Evolutionary conservation across 768 basidiomycete genomes (phyloP), one percentile per base, ranked within the genome.

Genomic region (Coprinopsis marcescibilis): DNA sequence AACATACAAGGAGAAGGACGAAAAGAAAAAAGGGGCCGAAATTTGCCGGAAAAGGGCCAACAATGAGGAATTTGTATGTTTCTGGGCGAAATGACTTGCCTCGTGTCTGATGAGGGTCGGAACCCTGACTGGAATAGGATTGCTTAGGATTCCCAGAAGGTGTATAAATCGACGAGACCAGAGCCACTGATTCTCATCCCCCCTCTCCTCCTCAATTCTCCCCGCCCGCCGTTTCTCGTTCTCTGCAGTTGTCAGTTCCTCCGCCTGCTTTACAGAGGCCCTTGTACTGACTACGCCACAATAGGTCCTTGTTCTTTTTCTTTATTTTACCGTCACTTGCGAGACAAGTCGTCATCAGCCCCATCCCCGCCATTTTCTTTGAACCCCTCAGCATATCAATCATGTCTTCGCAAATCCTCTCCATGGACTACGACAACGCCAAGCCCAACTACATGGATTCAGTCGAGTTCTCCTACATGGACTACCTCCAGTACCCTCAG

Each of bases 401-500:
- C 46, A 57, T 63, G 56, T 64, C 63, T 57, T 62, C 63, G 27
- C 62, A 60, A 45, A 54, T 65, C 50, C 60, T 60, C 52, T 64
- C 60, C 52, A 72, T 76, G 67, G 75, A 76, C 59, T 76, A 75
- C 55, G 75, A 77, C 57, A 60, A 66, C 63, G 58, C 66, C 60
- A 71, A 72, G 65, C 58, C 72, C 56, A 64, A 67, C 55, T 80
- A 71, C 68, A 70, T 72, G 62, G 70, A 71, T 51, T 53, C 66
- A 52, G 61, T 70, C 56, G 75, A 77, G 53, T 73, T 71, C 55
- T 62, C 66, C 51, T 76, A 77, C 64, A 68, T 76, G 65, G 75
- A 77, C 60, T 88, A 85, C 62, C 76, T 87, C 55, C 80, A 83
- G 65, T 84, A 83, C 64, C 76, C 80, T 54, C 75, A 80, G 8